Base-by-base conservation (phyloP, 176 grass and related monocot genomes). In the Typha latifolia region DNA sequence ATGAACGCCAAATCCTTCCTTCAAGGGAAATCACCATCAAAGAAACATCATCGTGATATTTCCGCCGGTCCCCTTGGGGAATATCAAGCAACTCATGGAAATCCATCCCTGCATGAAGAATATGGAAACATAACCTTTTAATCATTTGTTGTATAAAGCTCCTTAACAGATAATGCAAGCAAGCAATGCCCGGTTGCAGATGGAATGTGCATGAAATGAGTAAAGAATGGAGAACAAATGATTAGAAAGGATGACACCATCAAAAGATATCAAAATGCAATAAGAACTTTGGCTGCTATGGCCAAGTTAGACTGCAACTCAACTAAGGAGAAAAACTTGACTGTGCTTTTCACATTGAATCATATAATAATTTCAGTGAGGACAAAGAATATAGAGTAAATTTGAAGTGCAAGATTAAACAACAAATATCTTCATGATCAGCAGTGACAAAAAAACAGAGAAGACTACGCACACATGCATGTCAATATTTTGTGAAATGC, bases 1-100 rank as follows among this genome's bases (percentile, higher is more conserved):
- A 86, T 43, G 87, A 91, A 69, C 77, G 77, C 87, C 87, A 91
- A 55, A 91, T 91, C 64, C 87, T 62, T 50, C 87, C 87, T 82
- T 91, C 87, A 27, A 91, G 84, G 19, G 87, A 91, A 77, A 91
- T 78, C 52, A 91, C 77, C 83, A 91, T 91, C 67, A 91, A 73
- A 74, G 87, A 91, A 76, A 91, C 87, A 72, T 91, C 87, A 62
- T 91, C 87, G 65, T 91, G 87, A 76, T 91, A 91, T 66, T 86
- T 83, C 32, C 87, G 72, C 10, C 87, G 79, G 67, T 91, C 87
- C 52, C 87, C 87, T 47, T 91, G 87, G 48, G 87, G 87, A 19
- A 91, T 91, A 77, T 91, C 87, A 21, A 91, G 66, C 78, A 91
- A 78, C 68, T 91, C 87, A 53, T 91, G 87, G 71, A 91, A 86